Evolutionary conservation across 495 filamentous ascomycete genomes (phyloP), one percentile per base, ranked within the genome.

Genomic region (Penicillium silybi): DNA sequence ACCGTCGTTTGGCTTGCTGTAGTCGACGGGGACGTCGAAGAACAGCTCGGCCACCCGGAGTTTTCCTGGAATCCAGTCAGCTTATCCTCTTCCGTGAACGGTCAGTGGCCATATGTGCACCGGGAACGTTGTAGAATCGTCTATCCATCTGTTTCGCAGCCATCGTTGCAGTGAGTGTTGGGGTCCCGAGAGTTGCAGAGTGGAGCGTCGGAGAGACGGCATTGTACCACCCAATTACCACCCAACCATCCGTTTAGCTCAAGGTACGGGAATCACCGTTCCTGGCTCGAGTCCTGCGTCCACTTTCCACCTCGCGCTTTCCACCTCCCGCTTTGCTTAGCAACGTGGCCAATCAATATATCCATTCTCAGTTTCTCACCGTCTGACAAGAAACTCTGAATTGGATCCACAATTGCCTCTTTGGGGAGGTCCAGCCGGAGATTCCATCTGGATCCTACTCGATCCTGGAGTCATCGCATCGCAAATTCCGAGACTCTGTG

Each of bases 21-120:
- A 84, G 66, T 93, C 86, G 45, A 83, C 71, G 29, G 90, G 89
- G 9, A 96, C 89, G 58, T 90, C 82, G 62, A 96, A 96, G 73
- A 89, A 87, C 48, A 90, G 77, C 64, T 95, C 90, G 2, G 83
- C 85, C 41, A 95, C 79, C 40, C 79, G 79, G 8, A 95, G 72
- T 63, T 85, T 88, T 27, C 90, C 90, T 90, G 52, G 6, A 35
- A 22, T 41, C 27, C n/a, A 3, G 27, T 63, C 23, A 63, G 51
- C 27, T n/a, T n/a, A 13, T 16, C 9, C 26, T 8, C 10, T n/a
- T n/a, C 10, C 9, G 47, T 11, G 15, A 17, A 7, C 17, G 13
- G 37, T 8, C 17, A n/a, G 5, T 9, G 15, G 16, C 25, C 19
- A 44, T 11, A 45, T 17, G 57, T 59, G 3, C 41, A 77, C 76